Evolutionary conservation across 2,329 filamentous ascomycete genomes (phyloP).

Genomic region (Trichoderma breve): DNA sequence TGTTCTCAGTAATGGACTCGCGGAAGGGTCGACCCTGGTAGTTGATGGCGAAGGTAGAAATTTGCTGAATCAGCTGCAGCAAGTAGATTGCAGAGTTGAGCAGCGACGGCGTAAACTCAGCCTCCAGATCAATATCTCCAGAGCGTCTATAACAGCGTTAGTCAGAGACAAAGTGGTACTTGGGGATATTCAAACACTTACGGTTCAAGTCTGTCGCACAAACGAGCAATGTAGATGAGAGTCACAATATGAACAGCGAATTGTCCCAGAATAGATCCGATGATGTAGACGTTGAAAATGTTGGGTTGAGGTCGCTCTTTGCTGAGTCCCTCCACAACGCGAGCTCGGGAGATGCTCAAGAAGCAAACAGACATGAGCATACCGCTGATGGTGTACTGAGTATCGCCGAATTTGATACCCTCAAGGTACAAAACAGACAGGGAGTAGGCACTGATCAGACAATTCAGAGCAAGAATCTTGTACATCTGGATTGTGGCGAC

Average conservation of each 20-base stretch:
- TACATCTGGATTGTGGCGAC: constrained; percentile 99
- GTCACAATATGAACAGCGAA: constrained; percentile 95
- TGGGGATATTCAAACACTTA: too few relatives aligned
- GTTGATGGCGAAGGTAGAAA: constrained; percentile 98
- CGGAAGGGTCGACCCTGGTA: constrained; percentile 98
- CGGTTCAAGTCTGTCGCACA: constrained; percentile 83
- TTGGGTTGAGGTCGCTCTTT: constrained; percentile 98
- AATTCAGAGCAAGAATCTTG: constrained; percentile 98
- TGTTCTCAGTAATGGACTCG: constrained; percentile 91
- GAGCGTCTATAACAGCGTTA: too few relatives aligned
- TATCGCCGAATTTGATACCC: constrained; percentile 98
- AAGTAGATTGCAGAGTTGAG: constrained; percentile 97
- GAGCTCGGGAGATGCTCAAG: constrained; percentile 95
- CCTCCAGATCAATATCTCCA: constrained; percentile 78
- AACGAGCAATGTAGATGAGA: constrained; percentile 87
- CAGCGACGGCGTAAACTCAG: constrained; percentile 88
- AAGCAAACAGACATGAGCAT: constrained; percentile 99
- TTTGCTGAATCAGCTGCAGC: constrained; percentile 96
- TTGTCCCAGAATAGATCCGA: constrained; percentile 93
- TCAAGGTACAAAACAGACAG: constrained; percentile 94
- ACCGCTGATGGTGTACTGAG: constrained; percentile 96
- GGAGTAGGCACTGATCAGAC: constrained; percentile 95
- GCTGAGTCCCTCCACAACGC: constrained; percentile 89
- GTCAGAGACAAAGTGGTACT: too few relatives aligned
- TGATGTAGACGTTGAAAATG: constrained; percentile 99